phyloP scores from a whole-genome alignment of 106 monocot species.

The Dactylorhiza incarnata region DNA sequence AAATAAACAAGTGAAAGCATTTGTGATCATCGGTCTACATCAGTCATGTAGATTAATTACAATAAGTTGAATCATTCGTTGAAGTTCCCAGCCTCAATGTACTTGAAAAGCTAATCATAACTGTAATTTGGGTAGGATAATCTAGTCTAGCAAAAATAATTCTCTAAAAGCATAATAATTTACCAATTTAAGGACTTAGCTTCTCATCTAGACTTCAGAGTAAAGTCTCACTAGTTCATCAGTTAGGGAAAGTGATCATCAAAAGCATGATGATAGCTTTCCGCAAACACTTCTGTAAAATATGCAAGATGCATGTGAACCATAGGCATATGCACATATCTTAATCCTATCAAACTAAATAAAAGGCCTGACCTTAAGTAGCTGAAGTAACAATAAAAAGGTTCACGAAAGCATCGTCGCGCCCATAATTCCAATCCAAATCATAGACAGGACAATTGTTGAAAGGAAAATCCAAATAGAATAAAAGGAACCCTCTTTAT shows the following conservation, averaged over 20 bases:
- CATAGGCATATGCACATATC: not conserved
- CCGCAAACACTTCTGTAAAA: not conserved
- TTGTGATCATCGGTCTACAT: too few relatives aligned
- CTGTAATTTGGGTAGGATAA: not conserved
- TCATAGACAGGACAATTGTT: not conserved
- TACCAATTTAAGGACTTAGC: not conserved
- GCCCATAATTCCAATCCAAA: constrained; percentile 1
- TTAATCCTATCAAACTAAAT: not conserved
- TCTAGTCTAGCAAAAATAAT: not conserved
- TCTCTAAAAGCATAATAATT: not conserved
- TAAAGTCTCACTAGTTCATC: not conserved
- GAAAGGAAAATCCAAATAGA: not conserved
- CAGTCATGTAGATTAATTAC: not conserved
- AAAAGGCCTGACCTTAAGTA: not conserved
- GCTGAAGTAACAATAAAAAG: not conserved
- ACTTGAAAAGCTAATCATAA: not conserved
- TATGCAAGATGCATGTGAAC: not conserved
- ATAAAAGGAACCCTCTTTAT: not conserved
- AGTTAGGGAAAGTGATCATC: not conserved
- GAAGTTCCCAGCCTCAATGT: not conserved
- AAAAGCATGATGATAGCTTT: not conserved
- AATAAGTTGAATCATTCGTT: not conserved
- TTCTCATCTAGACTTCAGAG: not conserved
- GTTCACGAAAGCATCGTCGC: not conserved
- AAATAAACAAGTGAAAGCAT: too few relatives aligned